phyloP scores from a whole-genome alignment of 164 flowering plant species.

The Nymphaea thermarum region DNA sequence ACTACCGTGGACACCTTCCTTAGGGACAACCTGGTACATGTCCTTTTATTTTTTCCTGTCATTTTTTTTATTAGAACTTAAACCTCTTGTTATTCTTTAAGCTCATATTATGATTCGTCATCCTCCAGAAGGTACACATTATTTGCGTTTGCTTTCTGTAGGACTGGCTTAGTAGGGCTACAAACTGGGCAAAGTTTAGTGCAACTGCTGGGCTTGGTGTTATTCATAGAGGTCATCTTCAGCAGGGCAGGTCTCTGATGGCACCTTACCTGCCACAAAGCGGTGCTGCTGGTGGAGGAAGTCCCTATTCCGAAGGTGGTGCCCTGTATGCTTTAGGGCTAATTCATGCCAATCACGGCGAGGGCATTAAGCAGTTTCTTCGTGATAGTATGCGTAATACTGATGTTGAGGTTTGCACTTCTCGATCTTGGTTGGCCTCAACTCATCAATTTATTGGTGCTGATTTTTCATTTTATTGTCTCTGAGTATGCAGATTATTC shows the following conservation, averaged over 20 bases:
- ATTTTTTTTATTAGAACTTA: background rate
- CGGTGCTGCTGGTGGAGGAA: slow-evolving; percentile 78
- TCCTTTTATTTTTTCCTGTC: background rate
- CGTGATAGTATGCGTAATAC: slow-evolving; percentile 79
- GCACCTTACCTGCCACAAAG: slow-evolving; percentile 91
- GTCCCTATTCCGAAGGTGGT: slow-evolving; percentile 95
- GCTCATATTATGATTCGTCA: background rate
- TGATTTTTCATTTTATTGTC: background rate
- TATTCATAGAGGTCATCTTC: slow-evolving; percentile 82
- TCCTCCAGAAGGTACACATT: background rate
- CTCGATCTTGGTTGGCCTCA: background rate
- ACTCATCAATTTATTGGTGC: background rate
- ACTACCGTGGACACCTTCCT: slow-evolving; percentile 92
- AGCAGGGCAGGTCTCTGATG: slow-evolving; percentile 90
- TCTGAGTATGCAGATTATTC: slow-evolving; percentile 56
- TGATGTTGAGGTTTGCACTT: slow-evolving; percentile 33
- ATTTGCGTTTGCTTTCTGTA: slow-evolving; percentile 10
- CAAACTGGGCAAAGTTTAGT: slow-evolving; percentile 95
- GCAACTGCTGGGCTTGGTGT: slow-evolving; percentile 95
- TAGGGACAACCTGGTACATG: slow-evolving; percentile 70
- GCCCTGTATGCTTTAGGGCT: slow-evolving; percentile 88
- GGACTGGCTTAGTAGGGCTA: slow-evolving; percentile 94
- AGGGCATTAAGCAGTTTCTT: slow-evolving; percentile 86
- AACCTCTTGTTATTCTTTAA: background rate
- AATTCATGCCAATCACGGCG: slow-evolving; percentile 96